These are phyloP conservation scores for Talaromyces islandicus DNA, from an alignment of 2,329 filamentous ascomycete genomes.

Conservation along the genomic window DNA sequence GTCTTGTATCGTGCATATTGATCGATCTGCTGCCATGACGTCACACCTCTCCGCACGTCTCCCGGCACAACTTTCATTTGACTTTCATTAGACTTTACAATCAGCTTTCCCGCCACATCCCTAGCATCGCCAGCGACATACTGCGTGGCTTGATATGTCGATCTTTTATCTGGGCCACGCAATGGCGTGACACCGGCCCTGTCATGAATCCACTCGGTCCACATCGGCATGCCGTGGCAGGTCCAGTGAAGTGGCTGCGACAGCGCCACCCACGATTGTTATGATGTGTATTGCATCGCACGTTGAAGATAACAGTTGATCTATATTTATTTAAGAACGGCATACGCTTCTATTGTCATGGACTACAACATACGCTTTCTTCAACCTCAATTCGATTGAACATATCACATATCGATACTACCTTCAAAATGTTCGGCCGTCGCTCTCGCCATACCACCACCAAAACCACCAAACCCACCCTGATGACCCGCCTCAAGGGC, in stretches of 20 bases:
- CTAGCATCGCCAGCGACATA: background rate
- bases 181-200: background rate
- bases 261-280: background rate
- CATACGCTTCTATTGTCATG: too few relatives aligned
- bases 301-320: background rate
- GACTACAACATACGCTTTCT: background rate
- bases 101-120: background rate
- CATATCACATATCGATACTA: background rate
- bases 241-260: background rate
- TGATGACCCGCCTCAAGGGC: conserved; percentile 51
- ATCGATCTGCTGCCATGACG: background rate
- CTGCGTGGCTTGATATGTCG: background rate
- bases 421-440: conserved; percentile 9
- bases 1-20: background rate
- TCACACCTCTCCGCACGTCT: background rate
- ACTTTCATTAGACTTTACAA: too few relatives aligned
- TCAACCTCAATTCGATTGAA: background rate
- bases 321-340: background rate
- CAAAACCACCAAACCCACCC: conserved; percentile 42
- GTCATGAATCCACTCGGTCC: background rate
- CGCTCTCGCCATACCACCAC: conserved; percentile 25
- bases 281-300: background rate
- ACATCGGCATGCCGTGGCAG: background rate
- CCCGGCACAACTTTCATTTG: background rate
- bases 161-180: background rate